phyloP scores from a whole-genome alignment of 2,329 filamentous ascomycete species.

The Fusarium miscanthi region DNA sequence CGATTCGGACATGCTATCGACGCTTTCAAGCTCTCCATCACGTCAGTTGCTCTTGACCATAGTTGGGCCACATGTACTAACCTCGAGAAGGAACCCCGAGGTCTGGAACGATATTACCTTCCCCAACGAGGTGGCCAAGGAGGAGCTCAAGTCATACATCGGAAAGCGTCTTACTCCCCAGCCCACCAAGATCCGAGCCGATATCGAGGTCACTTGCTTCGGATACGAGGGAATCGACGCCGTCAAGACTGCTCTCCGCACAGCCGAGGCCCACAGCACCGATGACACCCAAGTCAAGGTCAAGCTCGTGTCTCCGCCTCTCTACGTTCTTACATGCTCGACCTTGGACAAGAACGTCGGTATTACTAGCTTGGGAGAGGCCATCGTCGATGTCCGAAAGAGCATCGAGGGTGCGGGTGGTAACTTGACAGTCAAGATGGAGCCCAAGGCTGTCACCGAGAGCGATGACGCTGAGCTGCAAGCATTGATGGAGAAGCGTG shows the following conservation, averaged over 20 bases:
- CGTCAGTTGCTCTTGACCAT: constrained; percentile 64
- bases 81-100: constrained; percentile 79
- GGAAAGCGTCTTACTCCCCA: constrained; percentile 96
- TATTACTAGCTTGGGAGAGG: constrained; percentile 85
- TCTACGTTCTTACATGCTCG: constrained; percentile 96
- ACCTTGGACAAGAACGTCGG: constrained; percentile 93
- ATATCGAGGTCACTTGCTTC: constrained; percentile 96
- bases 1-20: constrained; percentile 97
- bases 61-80: constrained; percentile 15
- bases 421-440: constrained; percentile 93
- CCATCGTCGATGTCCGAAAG: constrained; percentile 86
- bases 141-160: constrained; percentile 95
- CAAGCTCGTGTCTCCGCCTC: constrained; percentile 94
- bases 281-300: constrained; percentile 96
- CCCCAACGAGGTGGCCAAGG: constrained; percentile 83
- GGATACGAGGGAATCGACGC: constrained; percentile 98
- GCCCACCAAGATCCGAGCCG: constrained; percentile 98
- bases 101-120: constrained; percentile 96
- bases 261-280: constrained; percentile 92
- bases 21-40: constrained; percentile 99
- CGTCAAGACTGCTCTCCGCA: constrained; percentile 91
- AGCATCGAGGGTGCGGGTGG: constrained; percentile 84
- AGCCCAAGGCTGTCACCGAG: constrained; percentile 98
- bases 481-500: constrained; percentile 98
- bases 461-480: constrained; percentile 97